A percentile compares a stretch with the other conserved stretches of the same genome.
Conservation (phyloP, 371 early-diverging fungal species). For the Mucor mucedo region DNA sequence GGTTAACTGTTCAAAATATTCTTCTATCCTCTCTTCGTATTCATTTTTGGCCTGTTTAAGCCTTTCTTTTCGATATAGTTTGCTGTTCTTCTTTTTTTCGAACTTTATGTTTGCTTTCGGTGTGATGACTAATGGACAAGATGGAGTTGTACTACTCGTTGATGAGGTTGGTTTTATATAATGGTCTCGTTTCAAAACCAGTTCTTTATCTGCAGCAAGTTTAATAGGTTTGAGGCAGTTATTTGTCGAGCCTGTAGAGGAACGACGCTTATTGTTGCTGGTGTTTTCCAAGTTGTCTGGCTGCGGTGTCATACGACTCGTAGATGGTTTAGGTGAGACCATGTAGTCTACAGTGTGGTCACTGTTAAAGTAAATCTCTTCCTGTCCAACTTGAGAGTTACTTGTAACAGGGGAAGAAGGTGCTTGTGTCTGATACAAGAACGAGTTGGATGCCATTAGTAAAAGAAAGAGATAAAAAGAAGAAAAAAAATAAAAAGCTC, state of each 20-base stretch:
- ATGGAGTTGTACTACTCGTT: background rate
- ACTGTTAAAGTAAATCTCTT: constrained; percentile 20
- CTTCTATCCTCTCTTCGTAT: constrained; percentile 43
- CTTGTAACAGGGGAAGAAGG: constrained; percentile 21
- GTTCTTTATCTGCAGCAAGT: constrained; percentile 18
- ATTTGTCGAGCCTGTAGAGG: constrained; percentile 11
- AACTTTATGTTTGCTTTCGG: constrained; percentile 10
- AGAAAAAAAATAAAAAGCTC: no score
- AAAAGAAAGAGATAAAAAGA: background rate
- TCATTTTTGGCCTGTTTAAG: constrained; percentile 42
- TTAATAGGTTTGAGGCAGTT: constrained; percentile 16
- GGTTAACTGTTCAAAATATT: constrained; percentile 47
- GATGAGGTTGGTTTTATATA: constrained; percentile 11
- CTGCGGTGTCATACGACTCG: constrained; percentile 9
- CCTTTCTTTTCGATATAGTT: constrained; percentile 29
- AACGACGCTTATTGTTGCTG: constrained; percentile 3
- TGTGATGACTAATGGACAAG: constrained; percentile 5
- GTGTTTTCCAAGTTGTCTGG: background rate
- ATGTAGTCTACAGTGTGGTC: constrained; percentile 23
- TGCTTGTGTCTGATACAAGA: constrained; percentile 17
- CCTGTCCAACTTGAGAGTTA: background rate
- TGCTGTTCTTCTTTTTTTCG: constrained; percentile 18
- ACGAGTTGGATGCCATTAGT: constrained; percentile 7
- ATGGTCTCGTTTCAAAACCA: constrained; percentile 10
- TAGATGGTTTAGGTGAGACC: constrained; percentile 30